These are phyloP conservation scores for Cyberlindnera misumaiensis DNA, from an alignment of 805 yeast species.

Conservation along the genomic window DNA sequence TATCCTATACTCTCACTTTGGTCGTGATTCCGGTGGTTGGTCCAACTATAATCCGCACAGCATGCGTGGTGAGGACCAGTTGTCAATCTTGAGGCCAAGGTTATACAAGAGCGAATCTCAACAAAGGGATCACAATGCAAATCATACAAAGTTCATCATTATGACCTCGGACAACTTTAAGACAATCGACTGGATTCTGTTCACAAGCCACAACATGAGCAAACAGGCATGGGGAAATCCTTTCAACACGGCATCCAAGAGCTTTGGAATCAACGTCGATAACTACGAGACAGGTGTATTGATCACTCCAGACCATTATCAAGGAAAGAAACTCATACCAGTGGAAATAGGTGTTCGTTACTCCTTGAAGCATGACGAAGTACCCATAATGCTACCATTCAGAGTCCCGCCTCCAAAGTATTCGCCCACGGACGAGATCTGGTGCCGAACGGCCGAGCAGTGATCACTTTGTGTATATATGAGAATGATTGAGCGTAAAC, in stretches of 20 bases:
- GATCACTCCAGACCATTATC: conserved; percentile 26
- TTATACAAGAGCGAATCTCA: conserved; percentile 23
- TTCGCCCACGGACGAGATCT: conserved; percentile 35
- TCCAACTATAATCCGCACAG: conserved; percentile 36
- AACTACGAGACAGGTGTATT: conserved; percentile 55
- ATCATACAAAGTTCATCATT: conserved; percentile 66
- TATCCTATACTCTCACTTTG: conserved; percentile 34
- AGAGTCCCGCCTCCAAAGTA: conserved; percentile 43
- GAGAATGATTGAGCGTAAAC: too few species aligned
- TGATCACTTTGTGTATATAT: too few species aligned
- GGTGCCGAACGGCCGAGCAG: conserved; percentile 26
- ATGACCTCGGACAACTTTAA: conserved; percentile 44
- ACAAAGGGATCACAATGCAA: conserved; percentile 31
- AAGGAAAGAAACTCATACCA: conserved; percentile 33
- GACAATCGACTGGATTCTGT: conserved; percentile 57
- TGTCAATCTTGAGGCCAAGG: conserved; percentile 35
- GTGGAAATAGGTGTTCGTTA: conserved; percentile 31
- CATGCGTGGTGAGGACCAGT: conserved; percentile 28
- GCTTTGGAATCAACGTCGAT: conserved; percentile 27
- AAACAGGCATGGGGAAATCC: conserved; percentile 75
- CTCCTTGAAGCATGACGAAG: conserved; percentile 6
- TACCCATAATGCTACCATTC: conserved; percentile 44
- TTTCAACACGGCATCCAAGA: conserved; percentile 11
- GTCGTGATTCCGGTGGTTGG: conserved; percentile 43
- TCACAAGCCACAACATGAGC: conserved; percentile 72